Percentiles rank a stretch among this genome's conserved stretches.
Conservation (phyloP, 108 stramenopile genomes). For the Cyclotella atomus region DNA sequence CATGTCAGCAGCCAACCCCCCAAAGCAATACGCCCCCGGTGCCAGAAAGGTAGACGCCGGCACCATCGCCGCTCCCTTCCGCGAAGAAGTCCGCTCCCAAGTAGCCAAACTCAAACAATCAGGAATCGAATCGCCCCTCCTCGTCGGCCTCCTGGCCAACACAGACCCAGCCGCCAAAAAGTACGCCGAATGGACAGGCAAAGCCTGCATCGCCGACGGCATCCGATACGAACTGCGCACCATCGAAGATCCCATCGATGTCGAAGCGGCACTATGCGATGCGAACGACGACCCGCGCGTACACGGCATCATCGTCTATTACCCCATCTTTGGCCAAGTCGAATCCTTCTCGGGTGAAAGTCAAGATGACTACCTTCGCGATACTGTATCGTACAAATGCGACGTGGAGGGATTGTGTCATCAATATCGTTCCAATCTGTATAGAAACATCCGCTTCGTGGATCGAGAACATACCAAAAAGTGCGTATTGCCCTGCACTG, state of each 20-base stretch:
- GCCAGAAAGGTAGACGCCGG: slow-evolving; percentile 81
- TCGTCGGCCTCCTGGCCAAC: slow-evolving; percentile 94
- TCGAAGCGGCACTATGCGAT: slow-evolving; percentile 86
- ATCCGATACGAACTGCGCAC: slow-evolving; percentile 93
- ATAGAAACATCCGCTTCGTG: slow-evolving; percentile 91
- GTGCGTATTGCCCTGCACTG: slow-evolving; percentile 95
- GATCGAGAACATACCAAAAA: slow-evolving; percentile 81
- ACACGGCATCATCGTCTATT: slow-evolving; percentile 97
- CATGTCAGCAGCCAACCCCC: no score
- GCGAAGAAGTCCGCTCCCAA: slow-evolving; percentile 86
- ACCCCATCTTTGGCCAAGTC: slow-evolving; percentile 96
- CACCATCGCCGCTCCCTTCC: slow-evolving; percentile 85
- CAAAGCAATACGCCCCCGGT: slow-evolving; percentile 24
- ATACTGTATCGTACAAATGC: slow-evolving; percentile 87
- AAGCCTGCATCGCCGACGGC: slow-evolving; percentile 89
- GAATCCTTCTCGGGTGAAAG: slow-evolving; percentile 92
- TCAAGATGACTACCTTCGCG: slow-evolving; percentile 97
- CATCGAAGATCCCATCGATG: slow-evolving; percentile 82
- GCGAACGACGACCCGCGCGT: slow-evolving; percentile 94
- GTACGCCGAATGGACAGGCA: slow-evolving; percentile 97
- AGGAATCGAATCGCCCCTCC: slow-evolving; percentile 86
- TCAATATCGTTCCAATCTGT: slow-evolving; percentile 92
- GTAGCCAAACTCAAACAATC: slow-evolving; percentile 66
- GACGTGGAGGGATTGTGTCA: slow-evolving; percentile 97
- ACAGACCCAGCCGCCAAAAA: slow-evolving; percentile 90